Conservation (phyloP, 1,284 basidiomycete species). For the Spongispora temasekensis region DNA sequence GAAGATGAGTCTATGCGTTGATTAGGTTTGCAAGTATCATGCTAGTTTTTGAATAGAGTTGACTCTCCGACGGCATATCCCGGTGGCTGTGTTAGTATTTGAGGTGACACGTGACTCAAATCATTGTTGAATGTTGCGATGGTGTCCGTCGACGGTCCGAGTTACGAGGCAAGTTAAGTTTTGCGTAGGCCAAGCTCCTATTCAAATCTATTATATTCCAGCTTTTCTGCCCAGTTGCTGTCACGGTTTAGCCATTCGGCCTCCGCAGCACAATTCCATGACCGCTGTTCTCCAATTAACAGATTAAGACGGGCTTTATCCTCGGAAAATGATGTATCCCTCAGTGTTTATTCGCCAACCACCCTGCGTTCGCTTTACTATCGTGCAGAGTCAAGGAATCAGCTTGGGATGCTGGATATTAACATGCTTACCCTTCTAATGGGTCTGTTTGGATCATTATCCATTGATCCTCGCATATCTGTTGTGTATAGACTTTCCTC, state of each 20-base stretch:
- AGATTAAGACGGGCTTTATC: conserved; percentile 33
- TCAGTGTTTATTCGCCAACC: conserved; percentile 27
- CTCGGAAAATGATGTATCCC: conserved; percentile 26
- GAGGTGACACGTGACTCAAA: neutral
- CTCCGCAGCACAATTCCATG: neutral
- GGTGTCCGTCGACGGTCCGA: conserved; percentile 31
- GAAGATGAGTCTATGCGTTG: conserved; percentile 6
- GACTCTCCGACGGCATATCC: conserved; percentile 21
- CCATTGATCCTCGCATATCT: conserved; percentile 25
- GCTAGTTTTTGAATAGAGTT: conserved; percentile 35
- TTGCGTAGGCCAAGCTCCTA: neutral
- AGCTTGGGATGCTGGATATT: conserved; percentile 31
- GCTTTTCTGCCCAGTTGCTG: too few relatives aligned
- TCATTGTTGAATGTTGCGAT: conserved; percentile 51
- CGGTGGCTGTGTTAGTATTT: conserved; percentile 11
- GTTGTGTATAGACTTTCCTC: conserved; percentile 29
- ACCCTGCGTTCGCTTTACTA: conserved; percentile 41
- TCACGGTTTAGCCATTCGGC: too few relatives aligned
- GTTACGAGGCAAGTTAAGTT: conserved; percentile 6
- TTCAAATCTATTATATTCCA: conserved; percentile 11
- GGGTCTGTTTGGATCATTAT: conserved; percentile 47
- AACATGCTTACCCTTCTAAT: conserved; percentile 40
- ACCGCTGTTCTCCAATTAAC: conserved; percentile 21
- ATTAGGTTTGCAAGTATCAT: conserved; percentile 26
- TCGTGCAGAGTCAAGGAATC: conserved; percentile 26